phyloP scores from a whole-genome alignment of 192 early-diverging fungal genomes.

The Coemansia reversa region DNA sequence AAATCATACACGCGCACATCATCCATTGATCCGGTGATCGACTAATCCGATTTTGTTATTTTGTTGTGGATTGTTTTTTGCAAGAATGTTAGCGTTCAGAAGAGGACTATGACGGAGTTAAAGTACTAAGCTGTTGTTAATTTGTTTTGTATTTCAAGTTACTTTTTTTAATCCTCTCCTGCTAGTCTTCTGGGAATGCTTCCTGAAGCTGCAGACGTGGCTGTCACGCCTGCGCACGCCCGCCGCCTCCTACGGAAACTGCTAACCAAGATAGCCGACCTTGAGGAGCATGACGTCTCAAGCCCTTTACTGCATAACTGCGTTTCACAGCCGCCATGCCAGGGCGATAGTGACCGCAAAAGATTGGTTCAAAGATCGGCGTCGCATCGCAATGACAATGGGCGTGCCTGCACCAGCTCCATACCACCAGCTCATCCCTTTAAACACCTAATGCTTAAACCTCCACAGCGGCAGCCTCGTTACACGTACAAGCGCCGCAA shows the following conservation, averaged over 20 bases:
- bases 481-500: constrained; percentile 47
- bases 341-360: not conserved
- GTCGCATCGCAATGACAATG: not conserved
- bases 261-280: constrained; percentile 38
- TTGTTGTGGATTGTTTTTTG: too few species aligned
- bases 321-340: not conserved
- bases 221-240: constrained; percentile 23
- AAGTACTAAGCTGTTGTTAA: not conserved
- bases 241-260: constrained; percentile 46
- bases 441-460: constrained; percentile 11
- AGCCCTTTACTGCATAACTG: constrained; percentile 20
- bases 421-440: constrained; percentile 43
- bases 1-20: not conserved
- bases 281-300: constrained; percentile 30
- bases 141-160: not conserved
- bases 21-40: not conserved
- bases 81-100: not conserved
- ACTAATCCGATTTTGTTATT: not conserved
- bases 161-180: not conserved
- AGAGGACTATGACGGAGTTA: not conserved
- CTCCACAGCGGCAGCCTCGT: constrained; percentile 18
- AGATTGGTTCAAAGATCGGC: not conserved
- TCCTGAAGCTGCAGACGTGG: constrained; percentile 28
- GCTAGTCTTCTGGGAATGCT: constrained; percentile 15
- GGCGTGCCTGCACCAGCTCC: not conserved